Evolutionary conservation across 768 basidiomycete species (phyloP), one percentile per base, ranked within the genome.

Genomic region (Boletales sp.): DNA sequence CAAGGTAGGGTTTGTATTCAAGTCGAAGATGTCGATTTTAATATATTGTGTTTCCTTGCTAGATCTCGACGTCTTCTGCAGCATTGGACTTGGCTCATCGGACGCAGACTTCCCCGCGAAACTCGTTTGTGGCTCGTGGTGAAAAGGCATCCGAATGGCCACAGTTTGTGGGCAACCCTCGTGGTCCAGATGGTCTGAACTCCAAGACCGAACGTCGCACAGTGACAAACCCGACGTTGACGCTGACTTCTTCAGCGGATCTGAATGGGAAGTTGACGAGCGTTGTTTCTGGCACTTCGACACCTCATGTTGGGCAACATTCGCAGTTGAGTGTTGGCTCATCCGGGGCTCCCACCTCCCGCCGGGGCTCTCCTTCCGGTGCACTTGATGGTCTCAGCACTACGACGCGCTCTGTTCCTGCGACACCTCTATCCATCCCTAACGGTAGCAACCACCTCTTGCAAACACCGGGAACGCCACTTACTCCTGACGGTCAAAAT

Each of bases 71-170:
- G 15, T 87, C 91, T 15, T 95, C 94, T 17, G 94, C 90, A 32
- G 94, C 95, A 37, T 71, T 97, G 60, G 94, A 97, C 68, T 79
- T 97, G 34, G 94, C 95, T 14, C 90, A 93, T 44, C 79, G 90
- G 32, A 85, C 90, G 5, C 91, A 90, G 65, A 86, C 86, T 7
- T 85, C 88, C 13, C 83, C 86, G 21, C 79, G 83, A 30, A 71
- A 78, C 43, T 81, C 80, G 42, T 82, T 82, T 52, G 64, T 74
- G 30, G 68, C 71, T 53, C 82, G 84, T 39, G 75, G 80, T 32
- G 85, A 86, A 63, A 87, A 84, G 65, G 77, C 89, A 9, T 92
- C 92, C 1, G 94, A 96, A 66, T 97, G 94, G 94, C 90, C 94
- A 31, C 91, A 93, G 66, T 96, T 93, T 70, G 74, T 81, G 41